Evolutionary conservation across 2,329 filamentous ascomycete genomes (phyloP).

Genomic region (Colletotrichum theobromicola): DNA sequence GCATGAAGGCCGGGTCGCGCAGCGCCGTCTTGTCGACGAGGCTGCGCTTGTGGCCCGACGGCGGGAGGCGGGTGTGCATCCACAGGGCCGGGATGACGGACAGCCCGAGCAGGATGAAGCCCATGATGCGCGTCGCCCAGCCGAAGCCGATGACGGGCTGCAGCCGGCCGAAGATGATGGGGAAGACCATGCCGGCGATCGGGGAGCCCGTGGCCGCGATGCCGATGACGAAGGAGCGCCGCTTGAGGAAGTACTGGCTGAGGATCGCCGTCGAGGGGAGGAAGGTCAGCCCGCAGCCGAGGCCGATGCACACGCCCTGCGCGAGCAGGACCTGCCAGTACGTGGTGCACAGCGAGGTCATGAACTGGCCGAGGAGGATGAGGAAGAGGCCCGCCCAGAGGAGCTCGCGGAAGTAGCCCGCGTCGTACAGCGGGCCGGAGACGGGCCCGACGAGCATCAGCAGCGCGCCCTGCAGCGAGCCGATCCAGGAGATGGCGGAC

Average conservation of each 20-base stretch:
- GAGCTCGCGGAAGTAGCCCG: conserved; percentile 43
- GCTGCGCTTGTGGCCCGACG: conserved; percentile 29
- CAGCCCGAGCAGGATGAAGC: conserved; percentile 46
- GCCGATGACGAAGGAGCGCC: conserved; percentile 37
- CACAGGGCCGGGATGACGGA: conserved; percentile 40
- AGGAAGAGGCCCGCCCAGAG: conserved; percentile 39
- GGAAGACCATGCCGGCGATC: conserved; percentile 45
- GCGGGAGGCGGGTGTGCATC: conserved; percentile 41
- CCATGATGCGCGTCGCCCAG: conserved; percentile 54
- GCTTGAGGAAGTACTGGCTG: conserved; percentile 42
- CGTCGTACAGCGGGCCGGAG: conserved; percentile 46
- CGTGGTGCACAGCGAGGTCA: conserved; percentile 46
- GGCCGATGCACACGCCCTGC: conserved; percentile 42
- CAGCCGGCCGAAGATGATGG: conserved; percentile 44
- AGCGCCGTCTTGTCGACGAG: conserved; percentile 42
- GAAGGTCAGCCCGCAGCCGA: conserved; percentile 40
- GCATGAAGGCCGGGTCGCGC: conserved; percentile 40
- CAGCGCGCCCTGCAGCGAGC: conserved; percentile 45
- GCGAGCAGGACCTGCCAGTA: conserved; percentile 49
- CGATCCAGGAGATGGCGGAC: conserved; percentile 51
- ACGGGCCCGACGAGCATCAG: conserved; percentile 44
- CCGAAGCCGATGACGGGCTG: conserved; percentile 58
- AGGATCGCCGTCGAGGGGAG: conserved; percentile 41
- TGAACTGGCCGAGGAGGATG: conserved; percentile 46
- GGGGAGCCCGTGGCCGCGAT: conserved; percentile 38